phyloP scores from a whole-genome alignment of 1,284 basidiomycete genomes.

The Cryptococcus hybrid region DNA sequence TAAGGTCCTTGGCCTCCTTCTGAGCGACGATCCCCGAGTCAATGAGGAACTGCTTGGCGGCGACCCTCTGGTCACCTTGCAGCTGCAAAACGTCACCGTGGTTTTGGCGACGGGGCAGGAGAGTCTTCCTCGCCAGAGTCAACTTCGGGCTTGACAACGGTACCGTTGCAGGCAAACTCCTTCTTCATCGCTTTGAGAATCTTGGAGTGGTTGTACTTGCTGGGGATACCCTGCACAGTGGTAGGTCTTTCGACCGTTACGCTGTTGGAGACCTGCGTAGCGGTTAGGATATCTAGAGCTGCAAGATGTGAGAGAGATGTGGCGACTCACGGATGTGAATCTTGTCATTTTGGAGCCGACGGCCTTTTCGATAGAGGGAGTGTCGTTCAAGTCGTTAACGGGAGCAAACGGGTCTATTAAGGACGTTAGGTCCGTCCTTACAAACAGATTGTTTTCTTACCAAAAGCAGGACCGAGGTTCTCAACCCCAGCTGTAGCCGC shows the following conservation, averaged over 20 bases:
- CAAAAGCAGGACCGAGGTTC: constrained; percentile 35
- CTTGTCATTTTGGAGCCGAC: constrained; percentile 76
- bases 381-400: constrained; percentile 49
- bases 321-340: constrained; percentile 73
- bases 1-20: constrained; percentile 52
- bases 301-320: not conserved
- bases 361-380: constrained; percentile 62
- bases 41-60: constrained; percentile 83
- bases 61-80: constrained; percentile 94
- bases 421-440: not conserved
- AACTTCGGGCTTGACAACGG: constrained; percentile 63
- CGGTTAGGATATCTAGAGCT: not conserved
- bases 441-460: constrained; percentile 19
- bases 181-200: constrained; percentile 99
- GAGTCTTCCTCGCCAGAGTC: constrained; percentile 45
- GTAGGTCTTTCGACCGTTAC: constrained; percentile 99
- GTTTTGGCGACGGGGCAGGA: constrained; percentile 60
- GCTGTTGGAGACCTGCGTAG: constrained; percentile 76
- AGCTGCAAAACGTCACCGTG: constrained; percentile 98
- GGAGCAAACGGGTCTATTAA: constrained; percentile 81
- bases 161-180: constrained; percentile 99
- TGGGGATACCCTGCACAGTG: constrained; percentile 93
- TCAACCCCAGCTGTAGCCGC: constrained; percentile 42
- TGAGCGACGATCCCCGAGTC: constrained; percentile 53
- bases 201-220: constrained; percentile 97